Conservation (phyloP, 495 filamentous ascomycete species). For the Xylaria longipes region DNA sequence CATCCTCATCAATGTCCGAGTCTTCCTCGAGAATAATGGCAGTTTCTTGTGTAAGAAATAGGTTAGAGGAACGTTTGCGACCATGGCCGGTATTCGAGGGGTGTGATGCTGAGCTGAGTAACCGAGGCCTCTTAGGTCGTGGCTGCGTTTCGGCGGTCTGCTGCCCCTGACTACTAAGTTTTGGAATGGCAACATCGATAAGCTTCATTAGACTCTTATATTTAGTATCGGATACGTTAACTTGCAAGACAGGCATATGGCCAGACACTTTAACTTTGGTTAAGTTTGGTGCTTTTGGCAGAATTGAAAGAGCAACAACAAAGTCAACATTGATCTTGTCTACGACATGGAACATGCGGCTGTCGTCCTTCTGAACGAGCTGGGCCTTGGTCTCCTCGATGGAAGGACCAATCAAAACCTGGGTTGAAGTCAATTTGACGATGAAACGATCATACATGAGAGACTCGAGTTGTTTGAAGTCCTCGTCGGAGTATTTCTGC, state of each 20-base stretch:
- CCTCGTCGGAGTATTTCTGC: conserved; percentile 84
- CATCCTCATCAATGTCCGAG: conserved; percentile 66
- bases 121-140: conserved; percentile 66
- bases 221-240: conserved; percentile 88
- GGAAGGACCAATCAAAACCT: conserved; percentile 93
- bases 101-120: conserved; percentile 47
- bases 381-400: conserved; percentile 90
- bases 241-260: conserved; percentile 90
- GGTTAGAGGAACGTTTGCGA: conserved; percentile 44
- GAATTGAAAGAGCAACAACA: conserved; percentile 86
- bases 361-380: conserved; percentile 69
- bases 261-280: conserved; percentile 90
- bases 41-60: conserved; percentile 66
- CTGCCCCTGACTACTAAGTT: conserved; percentile 65
- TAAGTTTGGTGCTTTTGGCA: conserved; percentile 92
- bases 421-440: conserved; percentile 89
- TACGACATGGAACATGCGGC: conserved; percentile 84
- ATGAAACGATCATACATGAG: conserved; percentile 96
- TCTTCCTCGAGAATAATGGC: conserved; percentile 81
- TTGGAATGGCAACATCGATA: conserved; percentile 93
- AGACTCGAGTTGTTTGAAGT: conserved; percentile 83
- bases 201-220: conserved; percentile 96
- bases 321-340: conserved; percentile 98
- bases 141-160: conserved; percentile 33
- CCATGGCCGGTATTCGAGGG: conserved; percentile 38